phyloP scores from a whole-genome alignment of 768 basidiomycete species.

The Pulveroboletus sp. region DNA sequence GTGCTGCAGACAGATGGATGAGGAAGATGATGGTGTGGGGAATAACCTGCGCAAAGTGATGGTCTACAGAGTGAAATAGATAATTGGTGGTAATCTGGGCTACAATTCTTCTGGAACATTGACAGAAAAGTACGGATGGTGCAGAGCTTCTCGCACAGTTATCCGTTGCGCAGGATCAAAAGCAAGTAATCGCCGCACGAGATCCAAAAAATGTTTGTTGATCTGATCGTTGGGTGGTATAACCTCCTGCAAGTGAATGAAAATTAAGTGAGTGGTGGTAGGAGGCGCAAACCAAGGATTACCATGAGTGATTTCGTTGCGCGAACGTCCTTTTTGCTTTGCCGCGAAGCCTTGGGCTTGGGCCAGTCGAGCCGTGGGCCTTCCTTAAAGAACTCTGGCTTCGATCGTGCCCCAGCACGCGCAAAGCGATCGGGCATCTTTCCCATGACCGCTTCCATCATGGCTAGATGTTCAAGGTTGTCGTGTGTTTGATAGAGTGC shows the following conservation, averaged over 20 bases:
- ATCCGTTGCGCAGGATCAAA: conserved; percentile 90
- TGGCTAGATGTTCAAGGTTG: conserved; percentile 97
- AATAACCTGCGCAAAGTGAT: conserved; percentile 22
- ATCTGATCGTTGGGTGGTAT: conserved; percentile 71
- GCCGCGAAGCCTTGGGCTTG: conserved; percentile 77
- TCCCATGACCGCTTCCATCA: conserved; percentile 99
- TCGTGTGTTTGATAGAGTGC: conserved; percentile 99
- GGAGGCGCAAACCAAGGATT: conserved; percentile 23
- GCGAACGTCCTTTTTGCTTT: conserved; percentile 92
- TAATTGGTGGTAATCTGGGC: conserved; percentile 31
- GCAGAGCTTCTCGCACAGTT: conserved; percentile 81
- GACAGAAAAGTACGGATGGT: conserved; percentile 80
- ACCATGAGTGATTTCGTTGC: conserved; percentile 77
- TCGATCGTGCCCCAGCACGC: conserved; percentile 67
- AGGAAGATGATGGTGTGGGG: conserved; percentile 18
- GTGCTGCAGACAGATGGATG: conserved; percentile 23
- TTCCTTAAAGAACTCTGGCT: conserved; percentile 92
- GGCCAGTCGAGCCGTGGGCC: conserved; percentile 88
- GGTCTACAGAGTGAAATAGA: conserved; percentile 35
- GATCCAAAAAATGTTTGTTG: conserved; percentile 80
- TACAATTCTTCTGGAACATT: conserved; percentile 66
- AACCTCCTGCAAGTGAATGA: conserved; percentile 55
- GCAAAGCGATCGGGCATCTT: conserved; percentile 90
- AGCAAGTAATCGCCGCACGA: conserved; percentile 80
- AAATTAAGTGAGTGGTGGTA: conserved; percentile 1